A percentile compares a stretch with the other conserved stretches of the same genome.
Evolutionary conservation across 768 basidiomycete species (phyloP).

Genomic region (Tulasnella sp.): DNA sequence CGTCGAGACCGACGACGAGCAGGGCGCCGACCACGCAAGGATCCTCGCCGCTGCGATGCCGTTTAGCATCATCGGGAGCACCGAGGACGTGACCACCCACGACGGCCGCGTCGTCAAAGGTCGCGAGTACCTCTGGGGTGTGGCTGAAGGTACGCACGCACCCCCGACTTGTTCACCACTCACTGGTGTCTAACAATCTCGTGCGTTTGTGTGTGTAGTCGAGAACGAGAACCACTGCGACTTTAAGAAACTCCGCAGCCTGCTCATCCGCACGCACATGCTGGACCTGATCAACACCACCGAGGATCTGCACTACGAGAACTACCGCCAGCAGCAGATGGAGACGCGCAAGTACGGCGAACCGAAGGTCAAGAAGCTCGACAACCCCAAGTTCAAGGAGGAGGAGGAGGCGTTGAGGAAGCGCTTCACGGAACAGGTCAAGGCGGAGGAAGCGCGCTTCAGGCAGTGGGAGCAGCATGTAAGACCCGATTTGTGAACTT

Average conservation of each 20-base stretch:
- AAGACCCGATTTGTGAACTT: slow-evolving; percentile 29
- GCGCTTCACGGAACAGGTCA: slow-evolving; percentile 99
- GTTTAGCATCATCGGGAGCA: slow-evolving; percentile 97
- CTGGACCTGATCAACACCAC: slow-evolving; percentile 92
- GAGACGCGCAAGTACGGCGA: slow-evolving; percentile 99
- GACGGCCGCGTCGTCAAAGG: slow-evolving; percentile 95
- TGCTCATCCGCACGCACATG: slow-evolving; percentile 97
- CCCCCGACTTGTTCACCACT: not conserved
- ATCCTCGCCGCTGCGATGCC: slow-evolving; percentile 86
- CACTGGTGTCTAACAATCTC: not conserved
- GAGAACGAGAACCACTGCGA: slow-evolving; percentile 99
- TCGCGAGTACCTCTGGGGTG: slow-evolving; percentile 98
- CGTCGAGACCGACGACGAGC: slow-evolving; percentile 78
- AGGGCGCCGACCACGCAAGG: slow-evolving; percentile 78
- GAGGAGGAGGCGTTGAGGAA: slow-evolving; percentile 95
- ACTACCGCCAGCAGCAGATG: slow-evolving; percentile 97
- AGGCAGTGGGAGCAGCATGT: slow-evolving; percentile 99
- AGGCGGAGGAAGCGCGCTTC: slow-evolving; percentile 94
- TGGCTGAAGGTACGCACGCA: slow-evolving; percentile 73
- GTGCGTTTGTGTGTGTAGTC: slow-evolving; percentile 35
- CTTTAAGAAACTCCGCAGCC: slow-evolving; percentile 92
- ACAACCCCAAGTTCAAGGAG: slow-evolving; percentile 99
- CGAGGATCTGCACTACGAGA: slow-evolving; percentile 94
- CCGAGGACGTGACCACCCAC: slow-evolving; percentile 80
- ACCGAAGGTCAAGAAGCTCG: slow-evolving; percentile 94